Evolutionary conservation across 768 basidiomycete species (phyloP).

Genomic region (Rhizopogon roseolus): DNA sequence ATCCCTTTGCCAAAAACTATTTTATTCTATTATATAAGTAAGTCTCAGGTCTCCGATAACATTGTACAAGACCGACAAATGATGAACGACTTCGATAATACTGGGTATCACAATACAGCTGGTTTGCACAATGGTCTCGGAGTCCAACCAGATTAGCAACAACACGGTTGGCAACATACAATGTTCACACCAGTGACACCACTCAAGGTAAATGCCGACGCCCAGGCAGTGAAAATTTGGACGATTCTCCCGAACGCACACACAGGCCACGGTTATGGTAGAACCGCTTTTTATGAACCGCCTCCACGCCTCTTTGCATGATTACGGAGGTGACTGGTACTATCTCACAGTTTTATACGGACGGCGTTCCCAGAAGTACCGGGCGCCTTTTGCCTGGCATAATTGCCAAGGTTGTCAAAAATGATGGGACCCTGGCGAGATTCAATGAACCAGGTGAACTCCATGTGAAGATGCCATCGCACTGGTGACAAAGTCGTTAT

Average conservation of each 20-base stretch:
- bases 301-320: not conserved
- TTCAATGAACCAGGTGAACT: constrained; percentile 61
- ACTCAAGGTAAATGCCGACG: no score
- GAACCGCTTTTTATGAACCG: not conserved
- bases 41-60: no score
- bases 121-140: no score
- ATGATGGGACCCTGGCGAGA: constrained; percentile 50
- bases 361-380: constrained; percentile 48
- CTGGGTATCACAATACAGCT: no score
- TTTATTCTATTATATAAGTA: no score
- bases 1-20: no score
- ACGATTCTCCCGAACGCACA: constrained; percentile 51
- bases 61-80: no score
- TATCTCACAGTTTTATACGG: constrained; percentile 43
- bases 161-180: no score
- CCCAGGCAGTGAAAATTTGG: constrained; percentile 35
- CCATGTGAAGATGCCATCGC: constrained; percentile 38
- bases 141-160: no score
- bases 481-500: constrained; percentile 66
- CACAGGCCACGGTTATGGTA: constrained; percentile 67
- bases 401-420: constrained; percentile 48
- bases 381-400: constrained; percentile 50
- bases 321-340: constrained; percentile 58
- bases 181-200: no score
- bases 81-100: no score